Percentiles rank a stretch among this genome's conserved stretches.
phyloP scores from a whole-genome alignment of 495 filamentous ascomycete genomes.

The Penicillium goetzii region DNA sequence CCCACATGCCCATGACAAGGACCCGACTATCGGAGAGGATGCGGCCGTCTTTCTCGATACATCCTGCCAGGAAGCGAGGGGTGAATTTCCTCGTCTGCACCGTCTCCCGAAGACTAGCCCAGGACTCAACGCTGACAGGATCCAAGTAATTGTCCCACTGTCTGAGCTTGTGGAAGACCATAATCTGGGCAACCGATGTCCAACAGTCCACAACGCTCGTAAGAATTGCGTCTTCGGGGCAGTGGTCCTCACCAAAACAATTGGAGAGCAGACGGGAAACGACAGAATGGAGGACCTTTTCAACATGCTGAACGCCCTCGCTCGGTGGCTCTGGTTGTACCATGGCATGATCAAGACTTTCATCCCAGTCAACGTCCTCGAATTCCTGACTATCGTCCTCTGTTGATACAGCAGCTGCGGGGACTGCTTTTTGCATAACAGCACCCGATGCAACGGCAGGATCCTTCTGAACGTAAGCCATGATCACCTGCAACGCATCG shows the following conservation, averaged over 20 bases:
- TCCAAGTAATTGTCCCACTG: constrained; percentile 64
- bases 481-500: constrained; percentile 42
- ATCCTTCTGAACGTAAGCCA: constrained; percentile 44
- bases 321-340: constrained; percentile 36
- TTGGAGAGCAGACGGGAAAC: constrained; percentile 66
- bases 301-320: constrained; percentile 40
- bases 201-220: constrained; percentile 62
- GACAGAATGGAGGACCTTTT: constrained; percentile 52
- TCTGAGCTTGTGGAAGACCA: constrained; percentile 46
- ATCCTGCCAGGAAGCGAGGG: constrained; percentile 61
- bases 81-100: constrained; percentile 66
- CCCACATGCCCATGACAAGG: constrained; percentile 59
- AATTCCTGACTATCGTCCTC: constrained; percentile 78
- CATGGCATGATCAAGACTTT: constrained; percentile 52
- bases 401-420: constrained; percentile 12
- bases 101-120: constrained; percentile 64
- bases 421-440: constrained; percentile 5
- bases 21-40: constrained; percentile 50
- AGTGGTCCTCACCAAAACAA: constrained; percentile 65
- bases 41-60: constrained; percentile 53
- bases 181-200: constrained; percentile 55
- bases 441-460: constrained; percentile 20
- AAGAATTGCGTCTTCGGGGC: constrained; percentile 62
- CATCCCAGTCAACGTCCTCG: constrained; percentile 61
- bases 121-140: constrained; percentile 59